A percentile compares a stretch with the other conserved stretches of the same genome.
These are phyloP conservation scores for Umbelopsis isabellina DNA, from an alignment of 192 early-diverging fungal species.

Conservation along the genomic window DNA sequence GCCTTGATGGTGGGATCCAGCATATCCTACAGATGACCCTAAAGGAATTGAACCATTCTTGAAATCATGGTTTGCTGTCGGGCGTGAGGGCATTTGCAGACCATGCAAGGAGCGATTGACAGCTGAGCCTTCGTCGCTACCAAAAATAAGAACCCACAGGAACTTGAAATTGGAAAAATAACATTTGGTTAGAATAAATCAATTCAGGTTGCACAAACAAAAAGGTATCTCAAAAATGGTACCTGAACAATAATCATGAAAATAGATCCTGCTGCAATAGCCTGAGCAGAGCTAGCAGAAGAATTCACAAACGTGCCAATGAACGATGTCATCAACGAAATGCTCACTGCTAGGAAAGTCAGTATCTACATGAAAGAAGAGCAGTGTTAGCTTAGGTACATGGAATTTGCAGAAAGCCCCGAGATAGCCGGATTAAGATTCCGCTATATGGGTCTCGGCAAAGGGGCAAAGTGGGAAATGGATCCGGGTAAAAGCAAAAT, in stretches of 20 bases:
- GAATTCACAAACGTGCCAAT: neutral
- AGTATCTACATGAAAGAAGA: conserved; percentile 23
- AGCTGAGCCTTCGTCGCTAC: conserved; percentile 60
- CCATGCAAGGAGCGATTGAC: conserved; percentile 3
- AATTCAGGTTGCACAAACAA: conserved; percentile 6
- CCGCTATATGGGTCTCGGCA: conserved; percentile 6
- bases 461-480: conserved; percentile 1
- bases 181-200: conserved; percentile 15
- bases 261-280: conserved; percentile 32
- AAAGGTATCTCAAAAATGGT: neutral
- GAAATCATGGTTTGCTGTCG: neutral
- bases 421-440: neutral
- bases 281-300: conserved; percentile 1
- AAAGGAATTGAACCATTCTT: conserved; percentile 3
- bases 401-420: conserved; percentile 15
- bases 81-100: conserved; percentile 7
- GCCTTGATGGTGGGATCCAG: conserved; percentile 7
- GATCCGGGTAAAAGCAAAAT: neutral
- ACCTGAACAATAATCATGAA: conserved; percentile 40
- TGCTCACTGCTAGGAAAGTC: conserved; percentile 27
- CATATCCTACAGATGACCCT: conserved; percentile 4
- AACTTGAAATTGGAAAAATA: conserved; percentile 36
- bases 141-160: conserved; percentile 70
- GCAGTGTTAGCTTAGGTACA: neutral
- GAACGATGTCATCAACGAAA: conserved; percentile 27